Base-by-base conservation (phyloP, 768 basidiomycete species). In the Udeniomyces megalosporus region DNA sequence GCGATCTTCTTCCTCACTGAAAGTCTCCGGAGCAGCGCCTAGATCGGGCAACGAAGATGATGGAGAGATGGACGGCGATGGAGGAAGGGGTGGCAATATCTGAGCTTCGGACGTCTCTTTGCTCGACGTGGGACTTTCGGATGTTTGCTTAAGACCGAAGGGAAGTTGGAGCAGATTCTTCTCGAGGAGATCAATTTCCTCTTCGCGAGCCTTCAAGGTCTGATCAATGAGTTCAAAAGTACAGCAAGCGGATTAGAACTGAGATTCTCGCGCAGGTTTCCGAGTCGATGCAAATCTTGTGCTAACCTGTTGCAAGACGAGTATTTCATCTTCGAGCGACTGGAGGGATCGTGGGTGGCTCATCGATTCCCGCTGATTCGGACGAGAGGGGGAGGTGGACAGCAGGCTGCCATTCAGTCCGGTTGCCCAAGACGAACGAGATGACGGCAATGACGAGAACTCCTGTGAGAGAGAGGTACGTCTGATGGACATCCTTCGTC, bases 311-410 rank as follows among this genome's bases (percentile, higher is more conserved):
- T 97, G 93, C 48, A 97, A 75, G 62, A 91, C 83, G 85, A 90
- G 91, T 62, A 96, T 88, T 74, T 97, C 93, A 69, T 86, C 84
- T 74, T 95, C 91, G 64, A 95, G 78, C 71, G 90, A 91, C 20
- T 80, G 77, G 7, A 83, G 82, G 29, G 89, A 65, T 64, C 60
- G 17, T 29, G 57, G 46, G 55, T 28, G 50, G n/a, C 52, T 17
- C 38, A 42, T 17, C 8, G 17, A 17, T 8, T 42, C 38, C 10
- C 38, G 38, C 8, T 42, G 38, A 42, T 55, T 46, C 35, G 65
- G 47, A 80, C 28, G 74, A 64, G 62, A 73, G 68, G 67, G 46
- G 77, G 74, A 63, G 81, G 79, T 11, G 85, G 84, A 62, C 78
- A 78, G 17, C 82, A 82, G n/a, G 81, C 75, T 17, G 77, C 74